A percentile compares a stretch with the other conserved stretches of the same genome.
phyloP scores from a whole-genome alignment of 2,329 filamentous ascomycete species.

The Ceratocystis smalleyi region DNA sequence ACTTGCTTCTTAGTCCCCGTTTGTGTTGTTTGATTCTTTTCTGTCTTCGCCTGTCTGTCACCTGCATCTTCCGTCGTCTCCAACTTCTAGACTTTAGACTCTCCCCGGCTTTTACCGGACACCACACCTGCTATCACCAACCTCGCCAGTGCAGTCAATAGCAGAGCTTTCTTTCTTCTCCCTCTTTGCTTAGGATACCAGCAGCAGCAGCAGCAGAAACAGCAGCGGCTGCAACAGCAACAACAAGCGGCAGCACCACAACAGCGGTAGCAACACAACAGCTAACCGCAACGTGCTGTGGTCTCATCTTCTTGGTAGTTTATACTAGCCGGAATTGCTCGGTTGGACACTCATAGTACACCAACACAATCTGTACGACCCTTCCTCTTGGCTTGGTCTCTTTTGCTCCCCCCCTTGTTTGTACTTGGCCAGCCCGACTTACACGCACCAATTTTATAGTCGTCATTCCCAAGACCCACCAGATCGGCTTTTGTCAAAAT shows the following conservation, averaged over 20 bases:
- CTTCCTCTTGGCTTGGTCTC: neutral
- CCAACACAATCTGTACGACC: neutral
- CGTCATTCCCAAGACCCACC: neutral
- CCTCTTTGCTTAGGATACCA: neutral
- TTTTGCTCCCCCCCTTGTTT: neutral
- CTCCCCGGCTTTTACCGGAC: neutral
- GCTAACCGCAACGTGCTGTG: too few species aligned
- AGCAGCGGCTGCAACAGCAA: too few species aligned
- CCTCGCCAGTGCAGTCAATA: neutral
- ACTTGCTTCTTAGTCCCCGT: neutral
- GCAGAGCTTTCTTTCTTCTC: neutral
- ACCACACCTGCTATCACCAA: neutral
- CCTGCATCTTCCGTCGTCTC: neutral
- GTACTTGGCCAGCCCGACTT: neutral
- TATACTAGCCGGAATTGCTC: too few species aligned
- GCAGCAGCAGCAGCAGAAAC: neutral
- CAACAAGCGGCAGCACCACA: too few species aligned
- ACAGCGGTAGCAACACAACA: too few species aligned
- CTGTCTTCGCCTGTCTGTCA: neutral
- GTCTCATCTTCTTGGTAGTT: too few species aligned
- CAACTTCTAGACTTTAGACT: neutral
- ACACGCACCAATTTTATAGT: neutral
- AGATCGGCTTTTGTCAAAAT: slow-evolving; percentile 25
- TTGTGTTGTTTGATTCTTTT: slow-evolving; percentile 1
- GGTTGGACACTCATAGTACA: too few species aligned